phyloP scores from a whole-genome alignment of 176 grass and related monocot genomes.

The Rhynchospora pubera region DNA sequence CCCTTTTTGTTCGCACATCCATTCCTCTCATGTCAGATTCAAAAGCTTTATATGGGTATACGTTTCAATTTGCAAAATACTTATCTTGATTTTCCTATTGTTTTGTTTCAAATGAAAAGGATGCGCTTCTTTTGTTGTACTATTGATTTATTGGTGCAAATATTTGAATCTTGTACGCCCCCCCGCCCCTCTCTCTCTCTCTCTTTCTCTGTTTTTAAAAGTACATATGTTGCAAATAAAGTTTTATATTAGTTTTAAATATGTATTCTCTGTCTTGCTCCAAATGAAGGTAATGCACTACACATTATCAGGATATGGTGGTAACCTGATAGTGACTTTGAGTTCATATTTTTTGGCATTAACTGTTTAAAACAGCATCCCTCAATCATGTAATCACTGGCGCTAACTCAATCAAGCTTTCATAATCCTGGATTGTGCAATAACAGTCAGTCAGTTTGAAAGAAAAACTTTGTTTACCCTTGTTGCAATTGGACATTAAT shows the following conservation, averaged over 20 bases:
- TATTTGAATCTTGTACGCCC: not conserved
- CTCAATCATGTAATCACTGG: no score
- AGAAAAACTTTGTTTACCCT: not conserved
- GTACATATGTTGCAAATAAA: not conserved
- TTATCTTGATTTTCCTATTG: no score
- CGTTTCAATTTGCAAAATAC: no score
- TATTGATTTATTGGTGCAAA: no score
- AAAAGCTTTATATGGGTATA: no score
- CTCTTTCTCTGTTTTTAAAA: not conserved
- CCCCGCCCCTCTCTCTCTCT: no score
- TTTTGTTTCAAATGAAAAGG: no score
- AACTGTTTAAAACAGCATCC: not conserved
- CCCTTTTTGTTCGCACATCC: no score
- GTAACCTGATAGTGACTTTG: not conserved
- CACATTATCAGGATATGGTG: not conserved
- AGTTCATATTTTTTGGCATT: not conserved
- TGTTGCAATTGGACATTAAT: not conserved
- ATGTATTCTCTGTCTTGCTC: not conserved
- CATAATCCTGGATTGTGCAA: not conserved
- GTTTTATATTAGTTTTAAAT: not conserved
- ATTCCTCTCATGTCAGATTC: no score
- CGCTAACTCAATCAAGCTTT: not conserved
- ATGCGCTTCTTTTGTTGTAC: no score
- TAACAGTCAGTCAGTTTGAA: not conserved
- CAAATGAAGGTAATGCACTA: not conserved